Conservation (phyloP, 495 filamentous ascomycete species). For the Penicillium roqueforti region DNA sequence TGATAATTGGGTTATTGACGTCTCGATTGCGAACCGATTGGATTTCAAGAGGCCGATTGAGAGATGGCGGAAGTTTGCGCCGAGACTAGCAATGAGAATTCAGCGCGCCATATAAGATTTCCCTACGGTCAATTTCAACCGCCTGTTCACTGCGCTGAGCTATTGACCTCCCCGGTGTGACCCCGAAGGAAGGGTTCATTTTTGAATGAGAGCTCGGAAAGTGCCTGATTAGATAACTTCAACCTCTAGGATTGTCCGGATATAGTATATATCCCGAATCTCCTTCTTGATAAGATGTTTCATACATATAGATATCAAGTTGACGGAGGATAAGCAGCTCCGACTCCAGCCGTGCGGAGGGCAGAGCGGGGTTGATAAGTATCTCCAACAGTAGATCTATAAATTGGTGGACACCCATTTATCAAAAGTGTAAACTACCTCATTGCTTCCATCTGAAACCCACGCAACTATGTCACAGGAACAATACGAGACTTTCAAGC, state of each 20-base stretch:
- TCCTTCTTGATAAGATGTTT: neutral
- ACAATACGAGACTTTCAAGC: constrained; percentile 49
- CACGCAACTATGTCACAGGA: constrained; percentile 28
- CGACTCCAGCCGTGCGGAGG: constrained; percentile 16
- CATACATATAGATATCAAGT: neutral
- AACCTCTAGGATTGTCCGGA: too few relatives aligned
- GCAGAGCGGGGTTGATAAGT: constrained; percentile 18
- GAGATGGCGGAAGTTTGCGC: constrained; percentile 67
- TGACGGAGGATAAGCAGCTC: neutral
- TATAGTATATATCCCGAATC: too few relatives aligned
- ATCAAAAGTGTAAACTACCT: neutral
- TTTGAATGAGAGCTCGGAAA: too few relatives aligned
- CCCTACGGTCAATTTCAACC: too few relatives aligned
- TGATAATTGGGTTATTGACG: neutral
- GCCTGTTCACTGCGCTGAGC: too few relatives aligned
- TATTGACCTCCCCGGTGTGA: too few relatives aligned
- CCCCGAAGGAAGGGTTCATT: too few relatives aligned
- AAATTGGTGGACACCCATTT: neutral
- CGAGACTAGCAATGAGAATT: constrained; percentile 96
- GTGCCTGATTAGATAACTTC: too few relatives aligned
- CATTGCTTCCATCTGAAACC: neutral
- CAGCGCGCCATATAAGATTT: too few relatives aligned
- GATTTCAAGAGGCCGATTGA: constrained; percentile 65
- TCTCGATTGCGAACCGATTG: neutral
- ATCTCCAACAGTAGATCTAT: constrained; percentile 12